Conservation (phyloP, 805 yeast genomes). For the Wickerhamomyces kurtzmanii region DNA sequence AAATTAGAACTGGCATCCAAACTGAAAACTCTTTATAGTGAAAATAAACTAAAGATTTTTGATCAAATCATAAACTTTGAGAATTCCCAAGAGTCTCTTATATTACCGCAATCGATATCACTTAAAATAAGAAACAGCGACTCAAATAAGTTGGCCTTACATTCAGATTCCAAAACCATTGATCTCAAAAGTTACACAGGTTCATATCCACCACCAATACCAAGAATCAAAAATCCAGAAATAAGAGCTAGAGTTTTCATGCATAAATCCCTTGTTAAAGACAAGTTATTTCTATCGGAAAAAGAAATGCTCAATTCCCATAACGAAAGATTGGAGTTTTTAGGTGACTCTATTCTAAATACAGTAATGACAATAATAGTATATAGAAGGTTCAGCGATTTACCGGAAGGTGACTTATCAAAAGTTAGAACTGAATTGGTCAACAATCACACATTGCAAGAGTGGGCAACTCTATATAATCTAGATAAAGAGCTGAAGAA, state of each 20-base stretch:
- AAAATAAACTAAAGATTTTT: constrained; percentile 40
- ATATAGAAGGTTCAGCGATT: constrained; percentile 54
- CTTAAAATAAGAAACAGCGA: constrained; percentile 2
- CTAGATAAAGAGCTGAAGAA: constrained; percentile 47
- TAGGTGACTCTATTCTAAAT: constrained; percentile 83
- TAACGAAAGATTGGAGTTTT: constrained; percentile 82
- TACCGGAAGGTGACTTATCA: constrained; percentile 76
- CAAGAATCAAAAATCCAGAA: constrained; percentile 48
- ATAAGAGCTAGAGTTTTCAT: constrained; percentile 66
- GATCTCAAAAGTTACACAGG: no score
- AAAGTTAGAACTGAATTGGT: constrained; percentile 60
- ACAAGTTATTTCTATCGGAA: constrained; percentile 43
- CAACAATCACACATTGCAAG: constrained; percentile 59
- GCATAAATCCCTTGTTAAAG: constrained; percentile 66
- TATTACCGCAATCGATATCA: no score
- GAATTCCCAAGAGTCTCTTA: constrained; percentile 2
- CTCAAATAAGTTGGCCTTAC: no score
- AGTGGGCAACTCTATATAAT: constrained; percentile 62
- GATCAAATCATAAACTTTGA: constrained; percentile 42
- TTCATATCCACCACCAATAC: constrained; percentile 71
- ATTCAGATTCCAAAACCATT: no score
- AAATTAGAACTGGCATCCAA: constrained; percentile 51
- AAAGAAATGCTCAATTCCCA: constrained; percentile 52
- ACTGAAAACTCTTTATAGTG: constrained; percentile 42
- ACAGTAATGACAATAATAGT: constrained; percentile 61